Evolutionary conservation across 164 flowering plant species (phyloP).

Genomic region (Saururus chinensis): DNA sequence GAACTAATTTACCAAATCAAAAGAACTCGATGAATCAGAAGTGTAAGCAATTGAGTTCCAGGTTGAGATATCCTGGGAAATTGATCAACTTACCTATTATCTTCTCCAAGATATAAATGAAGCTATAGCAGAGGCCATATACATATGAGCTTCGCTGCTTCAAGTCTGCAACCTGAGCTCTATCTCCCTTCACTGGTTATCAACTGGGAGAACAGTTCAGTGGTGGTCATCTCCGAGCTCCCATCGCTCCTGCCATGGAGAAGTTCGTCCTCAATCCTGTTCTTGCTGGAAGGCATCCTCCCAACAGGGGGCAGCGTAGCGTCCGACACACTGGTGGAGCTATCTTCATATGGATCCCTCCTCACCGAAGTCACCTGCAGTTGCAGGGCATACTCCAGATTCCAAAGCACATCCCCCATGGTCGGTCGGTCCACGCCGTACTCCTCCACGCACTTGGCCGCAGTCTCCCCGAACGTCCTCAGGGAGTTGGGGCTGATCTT

Average conservation of each 20-base stretch:
- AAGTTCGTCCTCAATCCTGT: background rate
- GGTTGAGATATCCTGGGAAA: no score
- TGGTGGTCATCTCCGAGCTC: slow-evolving; percentile 6
- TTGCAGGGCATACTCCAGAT: slow-evolving; percentile 25
- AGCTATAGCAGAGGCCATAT: no score
- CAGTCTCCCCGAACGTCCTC: slow-evolving; percentile 21
- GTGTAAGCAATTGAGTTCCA: no score
- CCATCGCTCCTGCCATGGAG: slow-evolving; percentile 1
- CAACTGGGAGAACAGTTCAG: slow-evolving; percentile 17
- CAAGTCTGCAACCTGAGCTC: background rate
- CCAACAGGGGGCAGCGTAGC: slow-evolving; percentile 6
- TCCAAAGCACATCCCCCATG: slow-evolving; percentile 34
- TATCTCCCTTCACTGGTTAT: slow-evolving; percentile 23
- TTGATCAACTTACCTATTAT: no score
- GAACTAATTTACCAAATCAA: no score
- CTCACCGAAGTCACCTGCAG: slow-evolving; percentile 20
- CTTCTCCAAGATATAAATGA: no score
- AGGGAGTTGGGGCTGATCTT: slow-evolving; percentile 16
- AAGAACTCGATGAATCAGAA: no score
- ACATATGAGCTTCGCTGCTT: no score
- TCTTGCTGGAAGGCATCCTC: slow-evolving; percentile 9
- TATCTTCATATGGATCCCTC: slow-evolving; percentile 19
- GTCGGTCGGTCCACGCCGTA: slow-evolving; percentile 25
- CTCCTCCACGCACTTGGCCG: slow-evolving; percentile 25
- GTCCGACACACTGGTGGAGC: slow-evolving; percentile 5